Conservation (phyloP, 495 filamentous ascomycete genomes). For the Tuber melanosporum region DNA sequence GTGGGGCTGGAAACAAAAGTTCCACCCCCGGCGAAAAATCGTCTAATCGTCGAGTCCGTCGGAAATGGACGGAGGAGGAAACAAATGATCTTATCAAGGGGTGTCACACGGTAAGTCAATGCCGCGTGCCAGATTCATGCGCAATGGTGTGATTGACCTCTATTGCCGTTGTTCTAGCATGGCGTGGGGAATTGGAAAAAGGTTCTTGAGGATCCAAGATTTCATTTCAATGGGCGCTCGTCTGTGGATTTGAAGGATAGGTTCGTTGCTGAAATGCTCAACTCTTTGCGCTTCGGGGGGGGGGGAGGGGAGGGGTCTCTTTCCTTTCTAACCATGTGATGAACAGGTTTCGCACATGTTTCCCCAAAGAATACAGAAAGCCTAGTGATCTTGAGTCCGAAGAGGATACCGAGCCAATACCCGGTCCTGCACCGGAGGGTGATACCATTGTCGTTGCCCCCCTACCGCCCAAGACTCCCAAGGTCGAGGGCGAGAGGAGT, state of each 20-base stretch:
- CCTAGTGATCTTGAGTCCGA: constrained; percentile 26
- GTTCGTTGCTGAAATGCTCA: constrained; percentile 9
- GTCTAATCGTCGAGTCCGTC: constrained; percentile 36
- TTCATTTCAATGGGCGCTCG: constrained; percentile 57
- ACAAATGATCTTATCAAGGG: constrained; percentile 58
- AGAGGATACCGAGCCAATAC: constrained; percentile 31
- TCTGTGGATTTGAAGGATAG: constrained; percentile 68
- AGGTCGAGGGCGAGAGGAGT: constrained; percentile 31
- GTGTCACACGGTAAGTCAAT: constrained; percentile 51
- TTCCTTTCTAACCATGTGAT: constrained; percentile 13
- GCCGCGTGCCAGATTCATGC: constrained; percentile 7
- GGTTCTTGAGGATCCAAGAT: constrained; percentile 56
- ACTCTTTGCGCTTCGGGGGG: background rate
- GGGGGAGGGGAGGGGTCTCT: no score
- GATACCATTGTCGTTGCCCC: constrained; percentile 27
- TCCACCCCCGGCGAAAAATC: constrained; percentile 27
- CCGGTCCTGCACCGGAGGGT: constrained; percentile 17
- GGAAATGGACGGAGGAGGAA: constrained; percentile 63
- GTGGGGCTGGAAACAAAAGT: constrained; percentile 19
- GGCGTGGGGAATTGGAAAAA: constrained; percentile 69
- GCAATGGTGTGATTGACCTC: constrained; percentile 24
- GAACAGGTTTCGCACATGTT: constrained; percentile 41
- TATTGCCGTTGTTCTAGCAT: constrained; percentile 34
- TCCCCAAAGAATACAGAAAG: constrained; percentile 41
- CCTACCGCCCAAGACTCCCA: constrained; percentile 24